Percentiles rank a stretch among this genome's conserved stretches.
Conservation (phyloP, 495 filamentous ascomycete genomes). For the Bacidia gigantensis region DNA sequence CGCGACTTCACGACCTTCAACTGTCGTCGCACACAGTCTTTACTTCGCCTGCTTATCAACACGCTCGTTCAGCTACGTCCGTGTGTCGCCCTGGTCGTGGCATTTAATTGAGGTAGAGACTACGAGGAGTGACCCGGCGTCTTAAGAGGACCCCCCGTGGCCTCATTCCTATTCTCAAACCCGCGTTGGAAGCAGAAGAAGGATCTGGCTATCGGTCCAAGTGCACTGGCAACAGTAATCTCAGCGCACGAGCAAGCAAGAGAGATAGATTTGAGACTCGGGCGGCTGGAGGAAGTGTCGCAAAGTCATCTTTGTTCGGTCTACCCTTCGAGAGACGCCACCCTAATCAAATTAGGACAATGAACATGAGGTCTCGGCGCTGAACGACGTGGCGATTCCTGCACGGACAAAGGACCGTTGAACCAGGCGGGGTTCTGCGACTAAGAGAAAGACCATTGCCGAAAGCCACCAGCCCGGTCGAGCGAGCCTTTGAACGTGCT, state of each 20-base stretch:
- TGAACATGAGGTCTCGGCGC: not conserved
- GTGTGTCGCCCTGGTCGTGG: not conserved
- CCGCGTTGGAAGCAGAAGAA: too few relatives aligned
- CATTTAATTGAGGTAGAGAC: not conserved
- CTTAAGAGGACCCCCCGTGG: not conserved
- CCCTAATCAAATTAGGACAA: not conserved
- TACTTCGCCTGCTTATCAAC: conserved; percentile 7
- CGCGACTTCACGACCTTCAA: conserved; percentile 9
- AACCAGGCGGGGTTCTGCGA: conserved; percentile 1
- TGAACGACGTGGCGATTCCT: not conserved
- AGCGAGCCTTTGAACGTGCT: not conserved
- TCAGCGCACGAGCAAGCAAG: too few relatives aligned
- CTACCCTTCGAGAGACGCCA: not conserved
- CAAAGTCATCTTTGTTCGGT: not conserved
- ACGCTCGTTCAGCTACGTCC: conserved; percentile 13
- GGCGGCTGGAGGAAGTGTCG: not conserved
- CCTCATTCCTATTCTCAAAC: not conserved
- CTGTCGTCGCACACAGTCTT: conserved; percentile 14
- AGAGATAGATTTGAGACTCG: not conserved
- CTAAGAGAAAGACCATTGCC: not conserved
- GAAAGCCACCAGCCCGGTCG: not conserved
- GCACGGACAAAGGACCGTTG: conserved; percentile 6
- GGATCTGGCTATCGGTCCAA: too few relatives aligned
- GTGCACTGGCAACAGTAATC: too few relatives aligned
- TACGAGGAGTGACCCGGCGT: not conserved